Conservation (phyloP, 352 stramenopile species). For the Phytophthora kernoviae region DNA sequence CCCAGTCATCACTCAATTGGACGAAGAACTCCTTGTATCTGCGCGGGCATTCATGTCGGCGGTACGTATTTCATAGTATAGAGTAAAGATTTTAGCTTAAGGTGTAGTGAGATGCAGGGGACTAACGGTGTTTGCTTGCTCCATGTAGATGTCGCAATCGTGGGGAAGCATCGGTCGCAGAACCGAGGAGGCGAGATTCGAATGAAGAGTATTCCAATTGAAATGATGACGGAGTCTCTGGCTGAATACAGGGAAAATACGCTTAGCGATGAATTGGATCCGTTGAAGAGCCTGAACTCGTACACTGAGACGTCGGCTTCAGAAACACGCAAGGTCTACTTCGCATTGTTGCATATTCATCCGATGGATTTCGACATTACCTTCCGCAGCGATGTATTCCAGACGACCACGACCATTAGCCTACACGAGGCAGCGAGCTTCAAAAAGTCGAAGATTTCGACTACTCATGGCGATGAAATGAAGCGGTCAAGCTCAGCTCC, state of each 20-base stretch:
- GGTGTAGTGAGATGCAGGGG: not conserved
- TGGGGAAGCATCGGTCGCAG: conserved; percentile 67
- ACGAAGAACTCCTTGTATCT: conserved; percentile 84
- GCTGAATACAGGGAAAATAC: conserved; percentile 82
- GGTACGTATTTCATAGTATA: conserved; percentile 36
- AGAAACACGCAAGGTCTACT: conserved; percentile 87
- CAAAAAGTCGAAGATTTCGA: conserved; percentile 42
- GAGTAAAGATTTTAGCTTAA: not conserved
- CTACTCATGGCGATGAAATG: conserved; percentile 29
- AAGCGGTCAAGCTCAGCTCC: conserved; percentile 34
- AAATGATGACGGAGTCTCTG: conserved; percentile 80
- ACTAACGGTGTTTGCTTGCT: conserved; percentile 19
- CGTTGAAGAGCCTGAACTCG: conserved; percentile 69
- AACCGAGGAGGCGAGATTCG: conserved; percentile 80
- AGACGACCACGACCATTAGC: conserved; percentile 62
- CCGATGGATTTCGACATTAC: conserved; percentile 90
- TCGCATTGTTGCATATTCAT: conserved; percentile 87
- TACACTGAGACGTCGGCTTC: conserved; percentile 71
- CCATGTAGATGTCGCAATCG: conserved; percentile 62
- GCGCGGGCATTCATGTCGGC: conserved; percentile 76
- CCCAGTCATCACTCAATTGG: conserved; percentile 82
- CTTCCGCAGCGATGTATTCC: conserved; percentile 87
- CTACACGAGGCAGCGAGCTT: conserved; percentile 61
- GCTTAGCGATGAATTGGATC: conserved; percentile 77
- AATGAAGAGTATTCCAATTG: conserved; percentile 82